Percentiles rank a stretch among this genome's conserved stretches.
Evolutionary conservation across 2,329 filamentous ascomycete genomes (phyloP).

Genomic region (Apiospora rasikravindrae): DNA sequence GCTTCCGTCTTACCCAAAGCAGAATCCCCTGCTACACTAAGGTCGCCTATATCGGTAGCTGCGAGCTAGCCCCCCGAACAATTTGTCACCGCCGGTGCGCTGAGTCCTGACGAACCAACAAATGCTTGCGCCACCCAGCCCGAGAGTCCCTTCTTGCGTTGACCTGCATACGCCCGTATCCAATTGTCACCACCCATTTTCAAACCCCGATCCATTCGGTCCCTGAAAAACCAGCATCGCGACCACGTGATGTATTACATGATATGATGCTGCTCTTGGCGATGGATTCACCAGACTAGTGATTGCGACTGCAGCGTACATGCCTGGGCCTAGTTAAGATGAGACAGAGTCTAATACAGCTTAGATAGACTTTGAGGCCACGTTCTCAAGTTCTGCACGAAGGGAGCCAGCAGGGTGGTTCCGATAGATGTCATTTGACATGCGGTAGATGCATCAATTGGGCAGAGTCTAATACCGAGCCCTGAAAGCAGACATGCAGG

Average conservation of each 20-base stretch:
- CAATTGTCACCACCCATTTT: not conserved
- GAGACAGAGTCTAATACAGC: not conserved
- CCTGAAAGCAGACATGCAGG: not conserved
- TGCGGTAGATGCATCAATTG: not conserved
- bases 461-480: not conserved
- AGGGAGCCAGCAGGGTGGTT: slow-evolving; percentile 12
- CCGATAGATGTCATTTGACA: not conserved
- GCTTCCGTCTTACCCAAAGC: not conserved
- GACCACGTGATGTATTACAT: not conserved
- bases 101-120: not conserved
- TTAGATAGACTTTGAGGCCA: not conserved
- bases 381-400: not conserved
- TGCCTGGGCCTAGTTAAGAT: not conserved
- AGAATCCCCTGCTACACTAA: slow-evolving; percentile 11
- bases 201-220: slow-evolving; percentile 10
- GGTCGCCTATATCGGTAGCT: slow-evolving; percentile 8
- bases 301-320: not conserved
- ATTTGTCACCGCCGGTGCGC: not conserved
- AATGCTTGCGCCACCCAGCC: not conserved
- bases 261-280: not conserved
- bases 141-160: not conserved
- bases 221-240: not conserved
- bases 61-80: not conserved
- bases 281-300: not conserved
- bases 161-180: not conserved